phyloP scores from a whole-genome alignment of 1,139 yeast species.

The Zygoascus meyerae region DNA sequence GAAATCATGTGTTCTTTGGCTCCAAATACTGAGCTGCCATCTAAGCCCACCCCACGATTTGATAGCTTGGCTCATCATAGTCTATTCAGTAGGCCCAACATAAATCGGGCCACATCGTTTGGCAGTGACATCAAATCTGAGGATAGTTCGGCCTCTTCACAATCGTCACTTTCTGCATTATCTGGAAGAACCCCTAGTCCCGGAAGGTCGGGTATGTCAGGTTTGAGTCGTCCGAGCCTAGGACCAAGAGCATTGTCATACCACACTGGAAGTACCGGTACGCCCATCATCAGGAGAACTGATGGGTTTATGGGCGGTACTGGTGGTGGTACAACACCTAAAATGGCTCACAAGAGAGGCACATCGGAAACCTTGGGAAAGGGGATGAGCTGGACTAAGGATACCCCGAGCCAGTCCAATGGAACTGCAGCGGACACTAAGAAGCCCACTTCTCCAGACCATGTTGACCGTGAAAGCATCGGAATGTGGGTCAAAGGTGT shows the following conservation, averaged over 20 bases:
- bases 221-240: conserved; percentile 16
- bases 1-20: conserved; percentile 31
- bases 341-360: neutral
- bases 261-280: conserved; percentile 5
- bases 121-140: conserved; percentile 2
- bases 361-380: neutral
- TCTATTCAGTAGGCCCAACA: conserved; percentile 7
- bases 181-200: neutral
- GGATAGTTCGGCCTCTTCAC: neutral
- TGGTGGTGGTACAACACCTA: neutral
- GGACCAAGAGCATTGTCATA: conserved; percentile 20
- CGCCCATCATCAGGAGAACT: conserved; percentile 2
- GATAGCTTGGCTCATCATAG: conserved; percentile 22
- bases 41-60: conserved; percentile 24
- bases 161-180: neutral
- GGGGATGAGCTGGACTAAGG: neutral
- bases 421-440: conserved; percentile 8
- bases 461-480: conserved; percentile 25
- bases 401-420: neutral
- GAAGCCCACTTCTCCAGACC: neutral
- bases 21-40: conserved; percentile 28
- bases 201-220: neutral
- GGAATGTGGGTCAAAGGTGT: conserved; percentile 37
- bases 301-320: neutral
- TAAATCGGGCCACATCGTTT: conserved; percentile 4